These are phyloP conservation scores for Avena eriantha DNA, from an alignment of 176 grass and related monocot species.

Conservation along the genomic window DNA sequence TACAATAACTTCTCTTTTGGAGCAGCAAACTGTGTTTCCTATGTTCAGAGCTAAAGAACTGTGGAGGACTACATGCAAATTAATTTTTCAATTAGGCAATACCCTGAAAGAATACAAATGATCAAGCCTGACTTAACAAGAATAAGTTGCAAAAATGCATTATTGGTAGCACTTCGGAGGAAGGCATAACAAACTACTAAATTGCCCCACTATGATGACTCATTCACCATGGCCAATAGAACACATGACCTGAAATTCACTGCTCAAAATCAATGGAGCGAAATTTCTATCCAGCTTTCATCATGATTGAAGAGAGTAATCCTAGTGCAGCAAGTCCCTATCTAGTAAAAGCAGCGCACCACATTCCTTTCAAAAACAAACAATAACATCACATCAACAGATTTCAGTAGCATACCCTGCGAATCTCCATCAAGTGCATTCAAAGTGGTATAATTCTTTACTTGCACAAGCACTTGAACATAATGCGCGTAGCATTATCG, in stretches of 20 bases:
- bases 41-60: background rate
- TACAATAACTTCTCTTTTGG: background rate
- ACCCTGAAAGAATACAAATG: background rate
- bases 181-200: slow-evolving; percentile 31
- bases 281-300: slow-evolving; percentile 23
- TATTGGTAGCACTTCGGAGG: background rate
- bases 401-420: background rate
- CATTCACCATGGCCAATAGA: background rate
- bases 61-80: background rate
- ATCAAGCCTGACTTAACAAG: background rate
- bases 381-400: background rate
- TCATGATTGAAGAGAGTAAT: background rate
- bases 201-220: slow-evolving; percentile 12
- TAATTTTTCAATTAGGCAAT: background rate
- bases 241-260: slow-evolving; percentile 11
- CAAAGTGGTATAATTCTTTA: background rate
- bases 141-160: slow-evolving; percentile 19
- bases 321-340: background rate
- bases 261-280: background rate
- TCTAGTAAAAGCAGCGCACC: background rate
- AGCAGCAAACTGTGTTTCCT: background rate
- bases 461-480: background rate
- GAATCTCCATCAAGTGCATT: background rate
- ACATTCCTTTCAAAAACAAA: background rate
- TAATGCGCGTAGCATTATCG: background rate